Base-by-base conservation (phyloP, 768 basidiomycete genomes). In the Sporobolomyces pararoseus region DNA sequence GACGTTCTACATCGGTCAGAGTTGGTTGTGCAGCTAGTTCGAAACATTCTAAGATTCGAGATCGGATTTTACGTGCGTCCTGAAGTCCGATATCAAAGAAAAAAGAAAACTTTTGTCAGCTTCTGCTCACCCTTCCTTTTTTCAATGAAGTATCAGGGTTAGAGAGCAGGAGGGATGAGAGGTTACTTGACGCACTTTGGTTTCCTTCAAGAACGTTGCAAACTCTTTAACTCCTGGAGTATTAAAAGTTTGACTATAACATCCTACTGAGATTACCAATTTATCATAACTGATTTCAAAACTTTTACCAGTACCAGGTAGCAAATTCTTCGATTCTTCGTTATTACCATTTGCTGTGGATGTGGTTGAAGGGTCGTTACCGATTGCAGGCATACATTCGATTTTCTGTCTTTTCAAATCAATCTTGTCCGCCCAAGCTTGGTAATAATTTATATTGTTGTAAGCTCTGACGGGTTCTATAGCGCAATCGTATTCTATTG, bases 1-100 rank as follows among this genome's bases (percentile, higher is more conserved):
- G 82, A 57, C 89, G 85, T 73, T 94, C 86, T 46, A 84, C 80
- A 66, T 91, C 90, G 1, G 88, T 85, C 19, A 90, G 80, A 2
- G 83, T 86, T 0, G 91, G 91, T 73, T 90, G 88, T 74, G 86
- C 87, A 3, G 91, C 91, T 75, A 90, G 88, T 76, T 93, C 91
- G 67, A 94, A 90, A 77, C 88, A 87, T 86, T 70, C 71, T 54
- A 75, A 63, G 31, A 74, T 77, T 0, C 72, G 54, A 0, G 53
- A 13, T 4, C 75, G 65, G 34, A 75, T 78, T 25, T 58, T 63
- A 12, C 71, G 57, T 2, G 74, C 67, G 44, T 75, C 76, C 47
- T 37, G 23, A 13, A 35, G 25, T 27, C 25, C 12, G 81, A 37
- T 90, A 85, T 49, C 47, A 10, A 49, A 49, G 47, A 51, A 27